Base-by-base conservation (phyloP, 1,284 basidiomycete species). In the Blastosporella zonata region DNA sequence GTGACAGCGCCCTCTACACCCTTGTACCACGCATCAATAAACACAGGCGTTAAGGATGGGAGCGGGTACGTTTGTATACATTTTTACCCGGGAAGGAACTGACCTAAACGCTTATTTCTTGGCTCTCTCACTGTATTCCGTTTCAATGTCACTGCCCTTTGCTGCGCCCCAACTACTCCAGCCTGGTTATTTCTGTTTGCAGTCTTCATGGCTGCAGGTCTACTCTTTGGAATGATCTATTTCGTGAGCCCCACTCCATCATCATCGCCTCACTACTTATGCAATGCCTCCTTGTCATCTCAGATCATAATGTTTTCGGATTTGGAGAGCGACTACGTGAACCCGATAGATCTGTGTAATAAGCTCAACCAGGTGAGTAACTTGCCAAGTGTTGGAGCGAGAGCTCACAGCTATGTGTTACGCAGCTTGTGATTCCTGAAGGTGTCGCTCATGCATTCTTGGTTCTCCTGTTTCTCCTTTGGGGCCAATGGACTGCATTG, bases 261-360 rank as follows among this genome's bases (percentile, higher is more conserved):
- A 10, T 17, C 33, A 17, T 15, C 15, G 33, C 33, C 33, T 15
- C 33, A 34, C 15, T 5, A 23, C 13, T 28, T 15, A n/a, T 37
- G 15, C 22, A 23, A 18, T 13, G 9, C 31, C 21, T 18, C 21
- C 22, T 27, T n/a, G n/a, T 12, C 12, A 28, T 42, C 29, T 3
- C 13, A 98, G 96, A 97, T 99, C 65, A 99, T 99, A 78, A 98
- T 98, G 95, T 99, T 98, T 79, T 95, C 92, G 43, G 94, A 97
- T 75, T 76, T 97, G 64, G 93, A 96, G 74, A 95, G 91, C 73
- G 92, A 98, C 79, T 99, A 98, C 75, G 95, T 99, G 77, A 99
- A 99, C 74, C 96, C 96, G 48, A 97, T 99, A 82, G 97, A 99
- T 72, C 85, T 99, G 25, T 99, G 97, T 78, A 98, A 98, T 76